Base-by-base conservation (phyloP, 2,329 filamentous ascomycete species). In the Acephala macrosclerotiorum region DNA sequence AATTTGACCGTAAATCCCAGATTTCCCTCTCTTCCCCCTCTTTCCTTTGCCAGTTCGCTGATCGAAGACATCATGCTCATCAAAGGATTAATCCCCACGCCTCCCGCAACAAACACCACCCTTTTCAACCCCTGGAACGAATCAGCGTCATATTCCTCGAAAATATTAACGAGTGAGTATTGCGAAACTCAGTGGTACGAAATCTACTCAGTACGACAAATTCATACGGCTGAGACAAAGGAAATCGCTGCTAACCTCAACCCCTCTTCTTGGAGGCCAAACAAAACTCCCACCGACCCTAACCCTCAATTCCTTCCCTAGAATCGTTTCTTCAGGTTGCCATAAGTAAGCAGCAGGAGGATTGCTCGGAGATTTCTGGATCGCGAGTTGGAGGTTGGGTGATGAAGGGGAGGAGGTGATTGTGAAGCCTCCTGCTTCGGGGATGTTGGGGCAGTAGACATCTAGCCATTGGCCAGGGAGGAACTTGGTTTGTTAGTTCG, bases 381-480 rank as follows among this genome's bases (percentile, higher is more conserved):
- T 85, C 0, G 93, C 93, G 6, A 97, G 85, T 77, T 97, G 93
- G 56, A 96, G 22, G 77, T 90, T 92, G 59, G 71, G 12, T 71
- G 57, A 76, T 77, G 67, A 62, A 42, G 93, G 93, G 0, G 90
- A 81, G 1, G 92, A 96, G 7, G 93, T 95, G 69, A 97, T 91
- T 49, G 93, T 97, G 81, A 97, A 97, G 65, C 94, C 94, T 38
- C 94, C 94, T 3, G 92, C 89, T 75, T 90, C 88, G 51, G 84
- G 73, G 53, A 92, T 80, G 42, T 81, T 82, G 1, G 94, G 93
- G 61, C 93, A 85, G 76, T 91, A 90, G 7, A 93, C 89, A 76
- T 97, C 94, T 63, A 97, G 84, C 92, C 93, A 97, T 82, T 97
- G 94, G 61, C 94, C 94, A 5, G 94, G 88, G 6, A 89, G 83